Percentiles rank a stretch among this genome's conserved stretches.
phyloP scores from a whole-genome alignment of 768 basidiomycete genomes.

The Leccinum barrowsii region DNA sequence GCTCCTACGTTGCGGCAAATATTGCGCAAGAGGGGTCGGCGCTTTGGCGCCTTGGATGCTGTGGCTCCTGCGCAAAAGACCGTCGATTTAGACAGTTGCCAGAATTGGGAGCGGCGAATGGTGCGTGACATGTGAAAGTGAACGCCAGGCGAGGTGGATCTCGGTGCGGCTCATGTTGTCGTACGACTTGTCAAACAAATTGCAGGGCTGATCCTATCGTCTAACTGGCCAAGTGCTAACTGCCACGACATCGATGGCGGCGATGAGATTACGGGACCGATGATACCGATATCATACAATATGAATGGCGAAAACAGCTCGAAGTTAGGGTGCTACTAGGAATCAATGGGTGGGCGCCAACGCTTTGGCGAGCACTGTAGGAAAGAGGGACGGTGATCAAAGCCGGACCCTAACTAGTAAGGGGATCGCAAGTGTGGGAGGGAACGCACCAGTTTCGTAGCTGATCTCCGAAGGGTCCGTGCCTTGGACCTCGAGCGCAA shows the following conservation, averaged over 20 bases:
- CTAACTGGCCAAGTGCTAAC: not conserved
- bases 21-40: not conserved
- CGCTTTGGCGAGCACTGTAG: slow-evolving; percentile 21
- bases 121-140: slow-evolving; percentile 1
- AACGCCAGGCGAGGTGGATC: not conserved
- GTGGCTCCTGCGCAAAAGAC: not conserved
- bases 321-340: not conserved
- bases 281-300: not conserved
- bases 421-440: not conserved
- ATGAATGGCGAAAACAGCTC: not conserved
- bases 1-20: not conserved
- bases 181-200: not conserved
- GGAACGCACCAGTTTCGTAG: slow-evolving; percentile 60
- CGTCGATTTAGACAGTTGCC: not conserved
- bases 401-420: not conserved
- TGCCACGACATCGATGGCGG: not conserved
- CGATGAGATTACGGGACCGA: not conserved
- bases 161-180: not conserved
- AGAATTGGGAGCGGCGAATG: not conserved
- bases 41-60: not conserved
- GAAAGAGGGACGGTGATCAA: not conserved
- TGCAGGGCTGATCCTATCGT: not conserved
- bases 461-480: slow-evolving; percentile 75
- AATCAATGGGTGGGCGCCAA: slow-evolving; percentile 14
- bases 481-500: slow-evolving; percentile 81